Base-by-base conservation (phyloP, 1,284 basidiomycete species). In the Xerocomus amazonicus region DNA sequence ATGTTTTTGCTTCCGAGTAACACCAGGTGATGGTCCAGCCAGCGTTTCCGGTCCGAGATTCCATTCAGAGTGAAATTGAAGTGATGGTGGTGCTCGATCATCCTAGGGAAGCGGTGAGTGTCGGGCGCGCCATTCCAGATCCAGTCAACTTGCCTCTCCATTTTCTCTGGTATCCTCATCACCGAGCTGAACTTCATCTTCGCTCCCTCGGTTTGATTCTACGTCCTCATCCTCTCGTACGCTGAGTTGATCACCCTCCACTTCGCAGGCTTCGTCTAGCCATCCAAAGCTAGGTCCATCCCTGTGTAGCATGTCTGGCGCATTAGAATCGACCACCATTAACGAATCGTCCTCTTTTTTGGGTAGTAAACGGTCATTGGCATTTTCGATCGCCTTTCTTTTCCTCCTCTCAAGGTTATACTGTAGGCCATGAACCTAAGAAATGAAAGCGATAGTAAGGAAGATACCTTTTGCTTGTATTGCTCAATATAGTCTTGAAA, bases 251-350 rank as follows among this genome's bases (percentile, higher is more conserved):
- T 65, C 63, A 10, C 66, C 65, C 43, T 51, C 65, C 38, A 65
- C 63, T 39, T 49, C 34, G 31, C 65, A 65, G 14, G 65, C 59
- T 26, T 63, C 54, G 13, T 65, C 65, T 32, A 69, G n/a, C 63
- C 66, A 68, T 23, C 45, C 45, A 38, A 61, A 41, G 19, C 65
- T 55, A 8, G 39, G 45, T 35, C n/a, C 43, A 33, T 48, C 50
- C n/a, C 50, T 46, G 34, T 38, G 42, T 12, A 65, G 42, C 12
- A 32, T 31, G 34, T 65, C 63, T 3, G 66, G 57, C 8, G 59
- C 55, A 37, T 69, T 65, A 17, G 52, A 19, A 31, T 69, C 65
- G 27, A 65, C 55, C 19, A 65, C 57, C 54, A 67, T 48, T 29
- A 65, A 43, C 0, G 66, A 66, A 1, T 68, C 61, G 0, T 69